A percentile compares a stretch with the other conserved stretches of the same genome.
These are phyloP conservation scores for Beauveria sp. DNA, from an alignment of 2,329 filamentous ascomycete genomes.

Conservation along the genomic window DNA sequence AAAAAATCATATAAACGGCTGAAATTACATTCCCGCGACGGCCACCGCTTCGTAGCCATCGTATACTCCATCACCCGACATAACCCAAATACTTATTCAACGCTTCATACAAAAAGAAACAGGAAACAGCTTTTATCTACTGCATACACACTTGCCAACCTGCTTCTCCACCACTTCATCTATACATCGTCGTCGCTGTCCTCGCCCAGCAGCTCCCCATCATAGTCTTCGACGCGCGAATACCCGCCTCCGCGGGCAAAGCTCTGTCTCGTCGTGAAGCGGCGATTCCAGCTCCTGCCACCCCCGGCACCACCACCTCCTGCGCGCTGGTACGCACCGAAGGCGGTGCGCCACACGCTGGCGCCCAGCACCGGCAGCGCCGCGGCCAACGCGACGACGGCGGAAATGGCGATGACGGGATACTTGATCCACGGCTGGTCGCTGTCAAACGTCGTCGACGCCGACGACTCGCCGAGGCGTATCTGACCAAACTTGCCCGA, in stretches of 20 bases:
- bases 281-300: slow-evolving; percentile 47
- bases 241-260: slow-evolving; percentile 91
- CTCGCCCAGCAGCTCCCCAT: slow-evolving; percentile 87
- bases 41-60: neutral
- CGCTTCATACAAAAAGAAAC: slow-evolving; percentile 7
- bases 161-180: neutral
- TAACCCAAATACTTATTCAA: neutral
- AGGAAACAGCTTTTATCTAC: neutral
- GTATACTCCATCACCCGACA: neutral
- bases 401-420: slow-evolving; percentile 67
- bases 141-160: neutral
- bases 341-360: slow-evolving; percentile 62
- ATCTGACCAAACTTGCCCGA: slow-evolving; percentile 87
- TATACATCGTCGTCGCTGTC: slow-evolving; percentile 82
- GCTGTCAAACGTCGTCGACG: slow-evolving; percentile 46
- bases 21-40: neutral
- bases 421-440: slow-evolving; percentile 74
- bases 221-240: slow-evolving; percentile 80
- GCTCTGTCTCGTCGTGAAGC: slow-evolving; percentile 81
- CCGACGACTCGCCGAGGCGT: slow-evolving; percentile 65
- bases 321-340: slow-evolving; percentile 43
- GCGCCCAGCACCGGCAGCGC: slow-evolving; percentile 63
- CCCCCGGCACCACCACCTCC: slow-evolving; percentile 34
- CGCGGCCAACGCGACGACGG: slow-evolving; percentile 49
- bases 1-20: no score